Conservation (phyloP, 768 basidiomycete species). For the Phlebiopsis gigantea region DNA sequence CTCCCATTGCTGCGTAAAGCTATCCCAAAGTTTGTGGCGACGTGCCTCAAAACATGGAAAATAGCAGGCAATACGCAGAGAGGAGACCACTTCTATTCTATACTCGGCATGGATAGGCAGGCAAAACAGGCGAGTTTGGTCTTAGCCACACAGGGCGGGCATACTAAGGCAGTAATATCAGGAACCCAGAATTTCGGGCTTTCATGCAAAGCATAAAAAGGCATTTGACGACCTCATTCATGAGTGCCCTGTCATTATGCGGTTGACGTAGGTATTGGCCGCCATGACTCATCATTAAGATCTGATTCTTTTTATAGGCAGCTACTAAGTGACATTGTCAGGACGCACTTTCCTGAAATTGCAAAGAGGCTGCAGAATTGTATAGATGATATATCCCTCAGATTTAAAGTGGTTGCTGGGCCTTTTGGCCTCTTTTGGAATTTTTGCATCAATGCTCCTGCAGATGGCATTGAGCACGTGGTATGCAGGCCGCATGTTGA, state of each 20-base stretch:
- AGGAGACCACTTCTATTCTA: too few species aligned
- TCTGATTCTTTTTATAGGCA: not conserved
- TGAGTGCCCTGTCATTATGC: not conserved
- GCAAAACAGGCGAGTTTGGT: too few species aligned
- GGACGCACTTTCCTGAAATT: not conserved
- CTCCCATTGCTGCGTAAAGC: too few species aligned
- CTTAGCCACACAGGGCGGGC: too few species aligned
- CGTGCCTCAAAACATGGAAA: too few species aligned
- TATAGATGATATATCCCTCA: too few species aligned
- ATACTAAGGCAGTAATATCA: too few species aligned
- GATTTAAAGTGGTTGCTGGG: not conserved
- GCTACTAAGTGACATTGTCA: not conserved
- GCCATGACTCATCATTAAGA: not conserved
- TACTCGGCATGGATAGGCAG: too few species aligned
- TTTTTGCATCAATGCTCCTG: constrained; percentile 25
- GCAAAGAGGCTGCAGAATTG: not conserved
- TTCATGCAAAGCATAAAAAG: not conserved
- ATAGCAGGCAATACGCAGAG: too few species aligned
- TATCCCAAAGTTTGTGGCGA: too few species aligned
- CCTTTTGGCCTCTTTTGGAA: constrained; percentile 21
- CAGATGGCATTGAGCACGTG: constrained; percentile 12
- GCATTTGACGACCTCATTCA: not conserved
- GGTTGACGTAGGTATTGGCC: too few species aligned
- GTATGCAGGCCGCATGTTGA: constrained; percentile 26
- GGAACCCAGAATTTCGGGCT: not conserved